Percentiles rank a stretch among this genome's conserved stretches.
Evolutionary conservation across 2,329 filamentous ascomycete genomes (phyloP).

Genomic region (Colletotrichum caudatum): DNA sequence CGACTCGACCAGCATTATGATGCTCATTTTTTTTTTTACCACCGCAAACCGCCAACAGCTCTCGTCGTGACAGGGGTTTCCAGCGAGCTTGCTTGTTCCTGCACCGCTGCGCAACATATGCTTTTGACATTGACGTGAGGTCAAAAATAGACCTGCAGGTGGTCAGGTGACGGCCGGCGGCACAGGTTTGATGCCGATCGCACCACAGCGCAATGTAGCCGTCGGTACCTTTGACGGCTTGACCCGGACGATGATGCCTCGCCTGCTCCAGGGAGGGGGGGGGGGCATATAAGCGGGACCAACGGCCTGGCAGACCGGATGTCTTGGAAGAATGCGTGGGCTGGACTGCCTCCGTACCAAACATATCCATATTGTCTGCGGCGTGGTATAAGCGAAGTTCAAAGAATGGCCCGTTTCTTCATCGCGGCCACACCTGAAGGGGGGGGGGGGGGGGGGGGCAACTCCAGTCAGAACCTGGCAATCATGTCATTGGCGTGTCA

Average conservation of each 20-base stretch:
- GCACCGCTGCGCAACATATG: no score
- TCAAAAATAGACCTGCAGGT: background rate
- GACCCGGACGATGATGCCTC: background rate
- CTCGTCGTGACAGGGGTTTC: no score
- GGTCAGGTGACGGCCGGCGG: constrained; percentile 4
- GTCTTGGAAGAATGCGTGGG: background rate
- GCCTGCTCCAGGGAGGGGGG: no score
- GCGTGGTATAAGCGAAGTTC: background rate
- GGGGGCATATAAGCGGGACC: background rate
- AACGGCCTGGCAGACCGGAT: background rate
- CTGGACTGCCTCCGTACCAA: background rate
- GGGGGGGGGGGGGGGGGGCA: background rate
- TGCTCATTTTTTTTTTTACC: no score
- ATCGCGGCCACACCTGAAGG: background rate
- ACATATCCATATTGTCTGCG: background rate
- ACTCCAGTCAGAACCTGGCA: background rate
- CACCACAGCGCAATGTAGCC: background rate
- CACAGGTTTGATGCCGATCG: no score
- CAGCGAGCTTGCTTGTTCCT: no score
- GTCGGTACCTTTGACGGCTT: background rate
- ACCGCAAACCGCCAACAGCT: no score
- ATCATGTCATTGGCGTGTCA: constrained; percentile 6
- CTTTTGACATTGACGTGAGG: background rate
- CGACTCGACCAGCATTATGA: no score
- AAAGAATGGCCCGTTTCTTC: background rate